Evolutionary conservation across 2,329 filamentous ascomycete genomes (phyloP), one percentile per base, ranked within the genome.

Genomic region (Stagonosporopsis cucurbitacearum): DNA sequence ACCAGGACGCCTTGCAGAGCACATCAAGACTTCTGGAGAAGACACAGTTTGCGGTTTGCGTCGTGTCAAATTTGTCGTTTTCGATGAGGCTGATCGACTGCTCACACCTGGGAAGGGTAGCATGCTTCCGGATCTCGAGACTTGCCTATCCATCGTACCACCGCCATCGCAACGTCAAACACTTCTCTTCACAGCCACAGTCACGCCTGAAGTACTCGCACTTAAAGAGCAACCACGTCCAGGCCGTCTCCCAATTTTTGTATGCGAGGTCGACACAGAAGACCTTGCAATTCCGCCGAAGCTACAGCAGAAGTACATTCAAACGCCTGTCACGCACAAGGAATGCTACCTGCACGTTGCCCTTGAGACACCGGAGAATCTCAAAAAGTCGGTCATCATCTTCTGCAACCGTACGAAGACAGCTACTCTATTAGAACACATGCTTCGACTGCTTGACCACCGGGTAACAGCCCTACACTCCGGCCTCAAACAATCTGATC

Each of bases 271-370:
- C 37, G 90, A 94, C 74, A 91, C 88, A 4, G 77, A 80, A 53
- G 78, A 80, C 59, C 82, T 94, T 25, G 90, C 91, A 20, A 87
- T 97, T 35, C 95, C 95, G 2, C 79, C 88, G 1, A 93, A 90
- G 1, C 83, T 99, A 3, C 84, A 84, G 52, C 94, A 98, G 78
- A 90, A 85, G 72, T 95, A 96, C 76, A 81, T 98, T 37, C 88
- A 96, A 72, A 87, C 96, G 15, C 92, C 92, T 15, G 88, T 96
- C 64, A 95, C 92, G 0, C 92, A 97, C 77, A 91, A 94, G 66
- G 94, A 98, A 76, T 92, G 95, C 73, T 99, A 96, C 76, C 84
- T 99, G 12, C 95, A 99, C 74, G 86, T 91, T 48, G 88, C 99
- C 33, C 85, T 99, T 13, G 84, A 87, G 20, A 98, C 94, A 0